Conservation (phyloP, 164 flowering plant genomes). For the Liriodendron chinense region DNA sequence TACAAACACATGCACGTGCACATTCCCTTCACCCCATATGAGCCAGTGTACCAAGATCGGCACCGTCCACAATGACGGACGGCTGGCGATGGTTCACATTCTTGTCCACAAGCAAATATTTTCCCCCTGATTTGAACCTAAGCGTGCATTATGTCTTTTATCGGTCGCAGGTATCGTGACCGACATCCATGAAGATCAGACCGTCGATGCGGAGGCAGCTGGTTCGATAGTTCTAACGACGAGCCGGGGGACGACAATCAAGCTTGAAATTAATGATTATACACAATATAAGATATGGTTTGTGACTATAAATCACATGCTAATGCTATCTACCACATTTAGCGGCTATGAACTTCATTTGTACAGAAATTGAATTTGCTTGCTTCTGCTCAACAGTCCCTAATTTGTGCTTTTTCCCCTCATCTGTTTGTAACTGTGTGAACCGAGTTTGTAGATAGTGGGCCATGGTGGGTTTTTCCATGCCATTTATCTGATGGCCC, state of each 20-base stretch:
- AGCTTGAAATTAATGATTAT: slow-evolving; percentile 79
- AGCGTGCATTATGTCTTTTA: background rate
- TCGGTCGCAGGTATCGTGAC: slow-evolving; percentile 45
- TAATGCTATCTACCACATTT: slow-evolving; percentile 54
- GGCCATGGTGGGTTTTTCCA: no score
- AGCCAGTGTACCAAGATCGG: no score
- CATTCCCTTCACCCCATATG: no score
- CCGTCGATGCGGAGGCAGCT: slow-evolving; percentile 41
- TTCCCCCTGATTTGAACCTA: no score
- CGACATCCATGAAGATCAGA: slow-evolving; percentile 56
- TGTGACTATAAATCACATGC: slow-evolving; percentile 66
- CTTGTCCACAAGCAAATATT: no score
- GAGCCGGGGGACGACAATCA: slow-evolving; percentile 46
- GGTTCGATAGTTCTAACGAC: slow-evolving; percentile 63
- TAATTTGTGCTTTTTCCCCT: background rate
- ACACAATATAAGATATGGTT: slow-evolving; percentile 64
- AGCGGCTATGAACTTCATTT: slow-evolving; percentile 57
- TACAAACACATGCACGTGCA: no score
- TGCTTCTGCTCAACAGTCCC: background rate
- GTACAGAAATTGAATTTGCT: slow-evolving; percentile 20
- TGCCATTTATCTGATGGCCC: no score
- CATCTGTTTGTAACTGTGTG: no score
- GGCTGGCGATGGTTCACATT: no score
- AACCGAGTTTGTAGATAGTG: no score
- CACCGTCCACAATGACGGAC: no score